A percentile compares a stretch with the other conserved stretches of the same genome.
Conservation (phyloP, 2,329 filamentous ascomycete genomes). For the Didymella pomorum region DNA sequence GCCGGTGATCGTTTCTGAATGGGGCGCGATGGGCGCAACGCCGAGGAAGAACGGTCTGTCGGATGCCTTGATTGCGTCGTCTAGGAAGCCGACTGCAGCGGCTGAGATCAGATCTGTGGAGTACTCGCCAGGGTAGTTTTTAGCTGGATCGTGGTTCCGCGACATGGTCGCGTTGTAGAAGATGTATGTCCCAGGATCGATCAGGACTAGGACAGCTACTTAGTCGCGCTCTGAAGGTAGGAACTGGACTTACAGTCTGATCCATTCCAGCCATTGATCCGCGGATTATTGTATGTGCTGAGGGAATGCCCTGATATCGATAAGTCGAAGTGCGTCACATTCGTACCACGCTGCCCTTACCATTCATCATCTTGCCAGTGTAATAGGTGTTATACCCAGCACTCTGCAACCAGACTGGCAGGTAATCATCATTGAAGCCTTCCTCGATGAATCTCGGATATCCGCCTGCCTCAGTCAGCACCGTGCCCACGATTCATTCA, state of each 20-base stretch:
- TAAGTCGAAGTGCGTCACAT: not conserved
- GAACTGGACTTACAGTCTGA: constrained; percentile 49
- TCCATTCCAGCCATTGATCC: constrained; percentile 66
- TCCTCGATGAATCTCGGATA: constrained; percentile 72
- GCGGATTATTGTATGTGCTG: constrained; percentile 67
- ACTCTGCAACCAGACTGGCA: constrained; percentile 74
- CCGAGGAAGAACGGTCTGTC: constrained; percentile 72
- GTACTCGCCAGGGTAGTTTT: constrained; percentile 64
- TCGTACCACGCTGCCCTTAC: not conserved
- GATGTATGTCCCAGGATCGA: constrained; percentile 73
- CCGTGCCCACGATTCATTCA: too few relatives aligned
- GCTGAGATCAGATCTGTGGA: constrained; percentile 67
- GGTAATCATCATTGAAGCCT: constrained; percentile 71
- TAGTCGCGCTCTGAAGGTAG: not conserved
- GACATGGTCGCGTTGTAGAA: constrained; percentile 73
- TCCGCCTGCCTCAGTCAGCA: constrained; percentile 54
- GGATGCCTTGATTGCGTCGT: constrained; percentile 62
- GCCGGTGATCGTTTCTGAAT: constrained; percentile 49
- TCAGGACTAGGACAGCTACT: constrained; percentile 45
- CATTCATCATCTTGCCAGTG: constrained; percentile 75
- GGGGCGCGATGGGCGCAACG: constrained; percentile 72
- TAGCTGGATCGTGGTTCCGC: constrained; percentile 64
- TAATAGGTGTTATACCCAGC: constrained; percentile 77
- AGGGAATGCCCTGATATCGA: constrained; percentile 59
- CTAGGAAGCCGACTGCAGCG: constrained; percentile 67